phyloP scores from a whole-genome alignment of 768 basidiomycete species.

The Holtermannia corniformis region DNA sequence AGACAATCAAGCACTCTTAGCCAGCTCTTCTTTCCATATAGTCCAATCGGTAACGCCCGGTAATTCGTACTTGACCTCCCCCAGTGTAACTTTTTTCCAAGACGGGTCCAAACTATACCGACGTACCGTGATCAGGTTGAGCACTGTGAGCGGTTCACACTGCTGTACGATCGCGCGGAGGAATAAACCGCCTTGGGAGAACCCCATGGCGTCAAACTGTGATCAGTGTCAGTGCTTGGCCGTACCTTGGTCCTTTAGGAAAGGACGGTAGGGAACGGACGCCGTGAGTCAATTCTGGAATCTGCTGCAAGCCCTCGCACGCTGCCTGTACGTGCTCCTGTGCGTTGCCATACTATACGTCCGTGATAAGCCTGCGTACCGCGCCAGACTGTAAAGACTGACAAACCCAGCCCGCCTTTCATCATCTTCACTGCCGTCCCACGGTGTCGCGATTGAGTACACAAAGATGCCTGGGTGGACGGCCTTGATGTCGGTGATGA shows the following conservation, averaged over 20 bases:
- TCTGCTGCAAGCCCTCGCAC: constrained; percentile 32
- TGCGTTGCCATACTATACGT: constrained; percentile 40
- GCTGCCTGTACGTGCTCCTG: constrained; percentile 30
- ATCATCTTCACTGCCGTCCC: constrained; percentile 26
- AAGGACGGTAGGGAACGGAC: neutral
- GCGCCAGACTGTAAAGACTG: constrained; percentile 2
- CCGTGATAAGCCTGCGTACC: neutral
- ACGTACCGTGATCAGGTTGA: constrained; percentile 44
- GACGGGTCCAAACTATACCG: too few species aligned
- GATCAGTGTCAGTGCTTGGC: too few species aligned
- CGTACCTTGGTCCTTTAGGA: too few species aligned
- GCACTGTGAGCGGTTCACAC: constrained; percentile 33
- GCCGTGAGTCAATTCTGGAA: constrained; percentile 32
- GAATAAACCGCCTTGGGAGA: constrained; percentile 45
- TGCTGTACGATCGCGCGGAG: constrained; percentile 42
- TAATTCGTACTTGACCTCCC: too few species aligned
- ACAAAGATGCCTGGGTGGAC: constrained; percentile 39
- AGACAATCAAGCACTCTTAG: too few species aligned
- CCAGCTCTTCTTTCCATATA: too few species aligned
- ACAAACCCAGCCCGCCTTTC: constrained; percentile 41
- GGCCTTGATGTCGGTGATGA: constrained; percentile 37
- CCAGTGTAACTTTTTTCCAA: too few species aligned
- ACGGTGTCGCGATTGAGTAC: constrained; percentile 36
- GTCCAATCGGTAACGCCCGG: too few species aligned
- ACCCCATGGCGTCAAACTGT: constrained; percentile 44